A percentile compares a stretch with the other conserved stretches of the same genome.
Conservation (phyloP, 371 early-diverging fungal species). For the Actinomucor elegans region DNA sequence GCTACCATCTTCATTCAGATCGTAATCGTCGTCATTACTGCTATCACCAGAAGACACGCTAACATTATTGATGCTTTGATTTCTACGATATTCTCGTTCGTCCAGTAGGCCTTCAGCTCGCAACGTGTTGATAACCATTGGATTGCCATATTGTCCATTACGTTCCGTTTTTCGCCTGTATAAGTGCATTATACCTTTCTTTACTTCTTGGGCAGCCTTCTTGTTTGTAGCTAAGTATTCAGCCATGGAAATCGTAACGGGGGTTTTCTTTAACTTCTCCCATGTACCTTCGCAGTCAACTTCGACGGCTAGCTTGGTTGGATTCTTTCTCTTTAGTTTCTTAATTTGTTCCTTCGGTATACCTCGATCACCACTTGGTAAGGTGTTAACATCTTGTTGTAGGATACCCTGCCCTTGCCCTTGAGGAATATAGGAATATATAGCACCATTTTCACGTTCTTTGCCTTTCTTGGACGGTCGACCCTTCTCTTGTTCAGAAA, state of each 20-base stretch:
- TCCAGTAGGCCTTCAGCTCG: not conserved
- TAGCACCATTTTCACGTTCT: not conserved
- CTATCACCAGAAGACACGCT: too few species aligned
- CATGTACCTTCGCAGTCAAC: not conserved
- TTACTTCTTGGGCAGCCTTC: not conserved
- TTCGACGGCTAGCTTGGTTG: not conserved
- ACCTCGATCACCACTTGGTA: not conserved
- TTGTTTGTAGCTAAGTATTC: not conserved
- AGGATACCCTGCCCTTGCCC: too few species aligned
- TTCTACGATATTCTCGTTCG: not conserved
- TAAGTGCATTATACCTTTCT: not conserved
- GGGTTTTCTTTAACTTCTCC: conserved; percentile 1
- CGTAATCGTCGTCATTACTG: not conserved
- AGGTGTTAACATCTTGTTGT: too few species aligned
- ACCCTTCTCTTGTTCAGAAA: too few species aligned
- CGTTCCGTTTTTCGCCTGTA: not conserved
- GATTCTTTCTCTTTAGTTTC: not conserved
- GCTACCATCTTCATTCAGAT: not conserved
- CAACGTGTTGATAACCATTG: not conserved
- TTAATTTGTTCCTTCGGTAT: not conserved
- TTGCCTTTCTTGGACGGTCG: not conserved
- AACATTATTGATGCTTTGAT: not conserved
- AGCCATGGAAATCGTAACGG: not conserved
- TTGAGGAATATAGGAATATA: too few species aligned
- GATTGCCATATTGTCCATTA: not conserved